A percentile compares a stretch with the other conserved stretches of the same genome.
phyloP scores from a whole-genome alignment of 805 yeast genomes.

The Kazachstania psychrophila region DNA sequence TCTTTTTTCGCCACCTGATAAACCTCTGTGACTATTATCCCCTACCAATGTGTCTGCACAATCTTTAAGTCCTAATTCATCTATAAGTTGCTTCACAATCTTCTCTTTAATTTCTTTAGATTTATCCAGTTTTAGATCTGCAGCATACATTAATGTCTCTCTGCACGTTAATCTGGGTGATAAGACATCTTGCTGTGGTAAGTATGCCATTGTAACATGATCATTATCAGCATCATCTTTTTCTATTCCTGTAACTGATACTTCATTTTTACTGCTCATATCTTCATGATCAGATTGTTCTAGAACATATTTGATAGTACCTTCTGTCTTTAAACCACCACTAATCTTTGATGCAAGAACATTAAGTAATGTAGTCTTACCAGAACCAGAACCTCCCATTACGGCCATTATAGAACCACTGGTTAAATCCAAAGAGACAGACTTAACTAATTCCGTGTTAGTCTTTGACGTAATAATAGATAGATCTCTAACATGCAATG shows the following conservation, averaged over 20 bases:
- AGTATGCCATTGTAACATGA: conserved; percentile 39
- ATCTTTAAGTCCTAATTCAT: conserved; percentile 57
- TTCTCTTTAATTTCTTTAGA: conserved; percentile 35
- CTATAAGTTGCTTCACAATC: conserved; percentile 51
- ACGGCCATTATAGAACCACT: conserved; percentile 64
- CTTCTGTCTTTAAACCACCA: conserved; percentile 35
- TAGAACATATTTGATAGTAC: conserved; percentile 31
- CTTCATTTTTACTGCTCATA: too few relatives aligned
- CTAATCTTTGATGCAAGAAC: conserved; percentile 46
- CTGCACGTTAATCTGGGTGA: conserved; percentile 62
- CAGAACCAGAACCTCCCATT: conserved; percentile 83
- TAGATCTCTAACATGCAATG: conserved; percentile 20
- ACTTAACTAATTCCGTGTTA: conserved; percentile 34
- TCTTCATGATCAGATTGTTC: conserved; percentile 5
- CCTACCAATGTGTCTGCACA: conserved; percentile 54
- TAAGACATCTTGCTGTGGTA: conserved; percentile 67
- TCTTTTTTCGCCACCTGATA: conserved; percentile 82
- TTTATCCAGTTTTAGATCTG: conserved; percentile 54
- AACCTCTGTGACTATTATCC: conserved; percentile 44
- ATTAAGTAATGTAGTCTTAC: conserved; percentile 73
- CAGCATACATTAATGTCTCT: conserved; percentile 63
- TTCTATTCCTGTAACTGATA: neutral
- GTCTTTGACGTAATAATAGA: conserved; percentile 22
- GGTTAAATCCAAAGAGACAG: conserved; percentile 51
- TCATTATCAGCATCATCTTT: neutral